phyloP scores from a whole-genome alignment of 2,329 filamentous ascomycete species.

The Xenoacremonium recifei region DNA sequence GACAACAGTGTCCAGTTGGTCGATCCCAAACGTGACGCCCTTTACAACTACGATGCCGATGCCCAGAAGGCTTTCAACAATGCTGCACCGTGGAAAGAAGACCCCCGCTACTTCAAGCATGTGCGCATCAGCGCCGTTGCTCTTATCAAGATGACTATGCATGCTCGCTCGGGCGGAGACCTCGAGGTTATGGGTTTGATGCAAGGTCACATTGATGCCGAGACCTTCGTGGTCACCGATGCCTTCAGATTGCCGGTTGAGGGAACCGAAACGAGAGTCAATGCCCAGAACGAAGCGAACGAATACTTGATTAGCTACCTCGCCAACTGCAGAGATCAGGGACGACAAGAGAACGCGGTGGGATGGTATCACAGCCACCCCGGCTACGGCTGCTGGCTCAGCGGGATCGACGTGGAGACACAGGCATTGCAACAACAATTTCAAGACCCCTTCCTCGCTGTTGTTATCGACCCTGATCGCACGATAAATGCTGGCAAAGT shows the following conservation, averaged over 20 bases:
- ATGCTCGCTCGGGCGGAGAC: conserved; percentile 88
- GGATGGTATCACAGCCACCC: conserved; percentile 99
- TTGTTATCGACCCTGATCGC: conserved; percentile 94
- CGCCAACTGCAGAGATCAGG: conserved; percentile 71
- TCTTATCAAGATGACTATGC: conserved; percentile 98
- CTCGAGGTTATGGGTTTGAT: conserved; percentile 98
- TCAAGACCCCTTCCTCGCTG: conserved; percentile 88
- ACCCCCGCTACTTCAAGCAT: conserved; percentile 87
- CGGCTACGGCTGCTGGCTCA: conserved; percentile 97
- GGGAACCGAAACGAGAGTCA: conserved; percentile 97
- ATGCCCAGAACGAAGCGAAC: conserved; percentile 92
- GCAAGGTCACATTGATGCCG: conserved; percentile 87
- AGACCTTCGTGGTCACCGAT: conserved; percentile 89
- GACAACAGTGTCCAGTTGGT: conserved; percentile 83
- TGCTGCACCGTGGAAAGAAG: conserved; percentile 70
- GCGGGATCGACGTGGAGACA: conserved; percentile 90
- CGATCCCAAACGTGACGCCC: conserved; percentile 82
- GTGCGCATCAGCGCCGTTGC: conserved; percentile 93
- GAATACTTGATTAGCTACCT: conserved; percentile 95
- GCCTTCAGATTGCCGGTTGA: conserved; percentile 93
- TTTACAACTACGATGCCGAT: conserved; percentile 77
- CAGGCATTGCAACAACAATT: conserved; percentile 82
- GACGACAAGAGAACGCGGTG: conserved; percentile 82
- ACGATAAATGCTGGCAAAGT: conserved; percentile 94
- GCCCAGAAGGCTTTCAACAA: conserved; percentile 66